Percentiles rank a stretch among this genome's conserved stretches.
Evolutionary conservation across 1,284 basidiomycete genomes (phyloP).

Genomic region (Tilletia setariae): DNA sequence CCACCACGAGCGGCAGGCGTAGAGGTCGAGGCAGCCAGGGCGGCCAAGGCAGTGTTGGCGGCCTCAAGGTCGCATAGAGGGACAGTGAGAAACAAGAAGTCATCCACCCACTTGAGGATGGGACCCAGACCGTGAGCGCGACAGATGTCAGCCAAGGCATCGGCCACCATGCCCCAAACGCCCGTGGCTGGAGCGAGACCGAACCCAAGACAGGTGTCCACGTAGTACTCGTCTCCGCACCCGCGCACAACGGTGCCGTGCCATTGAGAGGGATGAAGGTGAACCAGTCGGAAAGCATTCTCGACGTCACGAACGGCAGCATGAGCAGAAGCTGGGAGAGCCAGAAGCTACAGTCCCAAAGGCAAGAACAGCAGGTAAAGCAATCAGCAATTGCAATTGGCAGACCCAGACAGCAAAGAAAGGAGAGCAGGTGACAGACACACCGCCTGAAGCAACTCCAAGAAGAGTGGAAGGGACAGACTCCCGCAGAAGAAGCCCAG

Average conservation of each 20-base stretch:
- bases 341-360: too few relatives aligned
- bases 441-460: too few relatives aligned
- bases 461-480: too few relatives aligned
- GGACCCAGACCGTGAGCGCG: neutral
- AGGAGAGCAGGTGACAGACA: too few relatives aligned
- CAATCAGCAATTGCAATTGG: too few relatives aligned
- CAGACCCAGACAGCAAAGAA: too few relatives aligned
- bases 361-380: too few relatives aligned
- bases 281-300: neutral
- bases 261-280: conserved; percentile 2
- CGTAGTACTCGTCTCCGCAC: neutral
- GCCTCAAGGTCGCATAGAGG: neutral
- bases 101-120: conserved; percentile 1
- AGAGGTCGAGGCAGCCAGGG: neutral
- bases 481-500: too few relatives aligned
- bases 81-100: neutral
- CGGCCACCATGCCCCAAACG: too few relatives aligned
- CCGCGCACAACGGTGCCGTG: neutral
- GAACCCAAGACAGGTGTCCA: neutral
- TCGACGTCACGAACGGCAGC: neutral
- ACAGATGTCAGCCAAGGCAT: too few relatives aligned
- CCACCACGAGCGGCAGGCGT: neutral
- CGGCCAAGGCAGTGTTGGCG: neutral
- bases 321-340: too few relatives aligned
- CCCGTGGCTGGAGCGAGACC: too few relatives aligned